Evolutionary conservation across 805 yeast species (phyloP), one percentile per base, ranked within the genome.

Genomic region (Wickerhamomyces ciferrii): DNA sequence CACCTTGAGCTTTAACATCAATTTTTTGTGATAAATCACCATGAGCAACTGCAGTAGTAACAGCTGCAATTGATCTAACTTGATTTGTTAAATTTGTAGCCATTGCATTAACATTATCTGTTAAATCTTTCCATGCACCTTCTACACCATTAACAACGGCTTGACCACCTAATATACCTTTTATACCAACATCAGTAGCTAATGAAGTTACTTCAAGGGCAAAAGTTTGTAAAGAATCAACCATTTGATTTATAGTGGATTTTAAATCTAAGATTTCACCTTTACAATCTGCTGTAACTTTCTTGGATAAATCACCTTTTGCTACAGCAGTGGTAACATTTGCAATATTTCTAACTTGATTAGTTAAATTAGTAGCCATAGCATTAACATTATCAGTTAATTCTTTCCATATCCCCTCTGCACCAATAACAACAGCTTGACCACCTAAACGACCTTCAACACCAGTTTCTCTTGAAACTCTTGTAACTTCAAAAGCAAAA

Each of bases 21-120:
- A 88, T 88, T 65, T 88, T 88, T 52, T 94, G 76, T 0, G 96
- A 87, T 65, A 88, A 84, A 63, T 88, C 96, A 61, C 96, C 96
- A 66, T 88, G 95, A 2, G 96, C 88, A 24, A 95, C 96, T 8
- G 96, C 95, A 14, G 94, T 95, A 0, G 96, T 88, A 55, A 88
- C 89, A 56, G 88, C 92, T 25, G 95, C 96, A 67, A 88, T 87
- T 0, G 96, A 96, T 68, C 96, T 79, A 59, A 88, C 96, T 69
- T 88, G 96, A 11, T 94, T 84, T 0, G 96, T 88, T 62, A 88
- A 74, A 63, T 88, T 88, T 15, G 94, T 81, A 36, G 96, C 96
- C 96, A 88, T 88, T 27, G 94, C 88, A 61, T 88, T 88, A 55
- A 88, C 96, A 64, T 88, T 89, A 35, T 92, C 86, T 5, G 96